Base-by-base conservation (phyloP, 208 protist genomes). In the Entamoeba nuttalli region DNA sequence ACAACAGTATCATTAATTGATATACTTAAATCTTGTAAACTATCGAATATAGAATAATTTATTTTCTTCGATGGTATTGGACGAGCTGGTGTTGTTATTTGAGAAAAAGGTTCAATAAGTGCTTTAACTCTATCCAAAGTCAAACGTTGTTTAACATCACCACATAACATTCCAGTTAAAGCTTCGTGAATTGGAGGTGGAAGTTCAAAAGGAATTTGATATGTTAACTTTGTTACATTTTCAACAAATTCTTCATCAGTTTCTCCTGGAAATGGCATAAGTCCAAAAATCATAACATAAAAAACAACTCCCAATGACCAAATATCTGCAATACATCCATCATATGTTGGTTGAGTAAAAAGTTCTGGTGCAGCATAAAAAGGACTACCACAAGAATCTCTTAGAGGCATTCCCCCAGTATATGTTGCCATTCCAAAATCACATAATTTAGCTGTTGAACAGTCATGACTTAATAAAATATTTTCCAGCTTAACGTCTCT, bases 271-370 rank as follows among this genome's bases (percentile, higher is more conserved):
- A 99, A 98, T 1, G 98, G 98, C 52, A 99, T 97, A 94, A 97
- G 97, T 5, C 98, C 98, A 94, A 98, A 98, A 5, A 98, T 97
- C 25, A 99, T 95, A 11, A 98, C 98, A 96, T 98, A 98, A 2
- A 99, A 97, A 95, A 99, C 98, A 94, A 99, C 98, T 35, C 98
- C 98, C 94, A 97, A 98, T n/a, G 97, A 98, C 98, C 98, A 99
- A 55, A 98, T 97, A 97, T 99, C 98, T 71, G 98, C 97, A 95
- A 98, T 97, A 0, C 98, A 97, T 7, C 98, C 98, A 94, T 98
- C 98, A 97, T 99, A 99, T 25, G 98, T 95, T 25, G 94, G 97
- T 7, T 98, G 98, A 0, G 97, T 97, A 96, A 99, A 98, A 25
- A 99, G 98, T 96, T 99, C 98, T 48, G 98, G 98, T 21, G 98